Conservation (phyloP, 2,329 filamentous ascomycete genomes). For the Ophiostoma tasmaniense region DNA sequence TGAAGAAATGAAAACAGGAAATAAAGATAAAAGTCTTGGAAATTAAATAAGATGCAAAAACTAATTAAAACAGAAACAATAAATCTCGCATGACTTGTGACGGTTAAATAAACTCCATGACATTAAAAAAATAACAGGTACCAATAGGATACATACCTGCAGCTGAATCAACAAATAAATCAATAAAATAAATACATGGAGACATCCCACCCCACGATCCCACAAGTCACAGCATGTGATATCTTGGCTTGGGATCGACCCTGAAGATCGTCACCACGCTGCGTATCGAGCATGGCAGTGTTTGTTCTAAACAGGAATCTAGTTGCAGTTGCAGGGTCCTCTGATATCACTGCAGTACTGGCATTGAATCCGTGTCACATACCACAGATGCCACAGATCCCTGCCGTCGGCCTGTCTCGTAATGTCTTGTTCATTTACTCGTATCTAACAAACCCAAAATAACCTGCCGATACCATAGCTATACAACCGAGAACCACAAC, state of each 20-base stretch:
- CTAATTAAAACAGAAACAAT: too few relatives aligned
- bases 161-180: too few relatives aligned
- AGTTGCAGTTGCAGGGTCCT: not conserved
- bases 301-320: not conserved
- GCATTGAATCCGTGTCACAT: not conserved
- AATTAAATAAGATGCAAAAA: too few relatives aligned
- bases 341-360: not conserved
- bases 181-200: too few relatives aligned
- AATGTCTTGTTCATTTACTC: not conserved
- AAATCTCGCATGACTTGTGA: too few relatives aligned
- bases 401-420: not conserved
- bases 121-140: too few relatives aligned
- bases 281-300: not conserved
- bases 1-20: too few relatives aligned
- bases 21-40: too few relatives aligned
- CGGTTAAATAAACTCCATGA: too few relatives aligned
- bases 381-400: not conserved
- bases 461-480: not conserved
- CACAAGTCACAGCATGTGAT: too few relatives aligned
- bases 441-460: not conserved
- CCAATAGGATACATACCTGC: too few relatives aligned
- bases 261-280: not conserved
- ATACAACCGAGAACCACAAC: not conserved
- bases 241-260: not conserved
- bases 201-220: too few relatives aligned